Percentiles rank a stretch among this genome's conserved stretches.
Conservation (phyloP, 2,329 filamentous ascomycete genomes). For the Cytospora paraplurivora region DNA sequence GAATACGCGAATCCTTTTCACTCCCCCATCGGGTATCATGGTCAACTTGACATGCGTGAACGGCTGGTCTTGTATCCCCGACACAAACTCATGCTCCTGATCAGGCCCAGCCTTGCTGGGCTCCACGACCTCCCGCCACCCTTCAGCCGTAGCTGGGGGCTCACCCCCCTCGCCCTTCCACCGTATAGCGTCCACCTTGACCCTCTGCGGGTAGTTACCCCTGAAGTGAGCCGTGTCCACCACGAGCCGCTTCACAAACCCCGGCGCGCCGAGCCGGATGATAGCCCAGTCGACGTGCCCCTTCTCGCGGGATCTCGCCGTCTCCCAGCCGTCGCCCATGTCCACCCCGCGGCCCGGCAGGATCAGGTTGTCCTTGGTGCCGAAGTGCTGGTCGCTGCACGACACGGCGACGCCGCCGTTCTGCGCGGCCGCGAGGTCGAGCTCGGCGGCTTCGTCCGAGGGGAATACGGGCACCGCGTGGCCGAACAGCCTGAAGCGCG, state of each 20-base stretch:
- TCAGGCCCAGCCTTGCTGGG: constrained; percentile 73
- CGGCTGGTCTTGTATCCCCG: constrained; percentile 55
- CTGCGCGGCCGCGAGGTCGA: constrained; percentile 76
- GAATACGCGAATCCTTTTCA: constrained; percentile 82
- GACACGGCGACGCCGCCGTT: constrained; percentile 76
- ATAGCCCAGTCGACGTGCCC: constrained; percentile 82
- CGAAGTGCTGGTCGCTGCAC: constrained; percentile 84
- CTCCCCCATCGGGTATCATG: constrained; percentile 90
- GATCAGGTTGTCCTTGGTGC: constrained; percentile 78
- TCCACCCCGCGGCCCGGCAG: constrained; percentile 77
- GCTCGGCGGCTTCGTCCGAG: constrained; percentile 61
- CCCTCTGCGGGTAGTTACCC: constrained; percentile 80
- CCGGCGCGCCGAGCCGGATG: constrained; percentile 69
- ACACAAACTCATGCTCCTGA: constrained; percentile 68
- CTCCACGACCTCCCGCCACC: constrained; percentile 67
- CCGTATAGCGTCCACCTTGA: constrained; percentile 65
- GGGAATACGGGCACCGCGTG: constrained; percentile 77
- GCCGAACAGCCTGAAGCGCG: constrained; percentile 76
- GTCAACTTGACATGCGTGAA: constrained; percentile 88
- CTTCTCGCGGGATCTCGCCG: constrained; percentile 69
- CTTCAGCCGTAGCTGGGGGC: constrained; percentile 57
- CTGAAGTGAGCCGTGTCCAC: constrained; percentile 83
- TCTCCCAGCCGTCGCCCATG: constrained; percentile 91
- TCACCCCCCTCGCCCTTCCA: constrained; percentile 56
- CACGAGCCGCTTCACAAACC: constrained; percentile 65